Conservation (phyloP, 31 red algal species). For the Asparagopsis taxiformis region DNA sequence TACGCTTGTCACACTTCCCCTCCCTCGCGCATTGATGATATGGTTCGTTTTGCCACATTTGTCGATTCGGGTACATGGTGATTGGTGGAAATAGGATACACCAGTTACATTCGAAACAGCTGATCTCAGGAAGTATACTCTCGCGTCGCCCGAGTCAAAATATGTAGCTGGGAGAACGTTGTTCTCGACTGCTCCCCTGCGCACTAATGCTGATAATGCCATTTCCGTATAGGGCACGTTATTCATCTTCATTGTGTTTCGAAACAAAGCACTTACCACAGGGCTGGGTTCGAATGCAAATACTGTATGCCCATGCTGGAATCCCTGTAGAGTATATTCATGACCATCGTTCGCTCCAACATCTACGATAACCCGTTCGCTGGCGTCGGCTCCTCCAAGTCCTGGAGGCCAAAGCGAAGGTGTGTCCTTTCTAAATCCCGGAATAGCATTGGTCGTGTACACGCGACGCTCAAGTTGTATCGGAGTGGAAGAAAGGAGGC, state of each 20-base stretch:
- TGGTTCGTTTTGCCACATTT: constrained; percentile 57
- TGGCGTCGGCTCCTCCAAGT: constrained; percentile 2
- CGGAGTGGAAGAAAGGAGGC: neutral
- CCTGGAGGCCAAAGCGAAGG: constrained; percentile 9
- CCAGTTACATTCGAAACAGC: constrained; percentile 37
- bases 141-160: too few species aligned
- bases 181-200: too few species aligned
- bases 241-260: neutral
- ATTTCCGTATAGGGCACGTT: too few species aligned
- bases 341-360: constrained; percentile 24
- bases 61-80: constrained; percentile 14
- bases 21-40: neutral
- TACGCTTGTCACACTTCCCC: constrained; percentile 10
- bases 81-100: constrained; percentile 21
- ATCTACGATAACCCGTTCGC: neutral
- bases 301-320: constrained; percentile 8
- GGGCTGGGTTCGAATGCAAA: constrained; percentile 37
- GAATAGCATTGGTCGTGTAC: constrained; percentile 4
- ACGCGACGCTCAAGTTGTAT: neutral
- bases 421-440: neutral
- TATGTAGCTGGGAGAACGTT: too few species aligned
- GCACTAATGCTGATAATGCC: too few species aligned
- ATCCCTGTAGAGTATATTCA: constrained; percentile 15
- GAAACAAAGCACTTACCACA: neutral
- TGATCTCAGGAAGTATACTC: constrained; percentile 22